Evolutionary conservation across 2,329 filamentous ascomycete species (phyloP), one percentile per base, ranked within the genome.

Genomic region (Cladosporium sp.): DNA sequence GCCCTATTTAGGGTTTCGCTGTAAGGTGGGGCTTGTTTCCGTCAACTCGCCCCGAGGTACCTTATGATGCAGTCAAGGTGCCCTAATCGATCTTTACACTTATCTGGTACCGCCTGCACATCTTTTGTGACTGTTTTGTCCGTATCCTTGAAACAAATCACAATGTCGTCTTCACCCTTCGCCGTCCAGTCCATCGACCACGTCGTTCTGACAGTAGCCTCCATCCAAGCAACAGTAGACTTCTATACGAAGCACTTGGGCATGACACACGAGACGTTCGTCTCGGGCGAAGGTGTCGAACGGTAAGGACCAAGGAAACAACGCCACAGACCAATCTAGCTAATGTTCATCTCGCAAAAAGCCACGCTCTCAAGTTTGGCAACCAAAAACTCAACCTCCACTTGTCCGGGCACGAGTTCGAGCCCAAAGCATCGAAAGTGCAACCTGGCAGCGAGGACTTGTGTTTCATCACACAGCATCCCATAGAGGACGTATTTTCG

Each of bases 341-440:
- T 43, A 15, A 43, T 12, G 17, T 17, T 17, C 50, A 56, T n/a
- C 28, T 50, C 49, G 15, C n/a, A 78, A 37, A 37, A 28, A 78
- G 84, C 12, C 77, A 82, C 59, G 82, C 83, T 0, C 74, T 87
- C 15, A 71, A 76, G 4, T 87, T 86, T 63, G 84, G 83, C 36
- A 66, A 63, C 1, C 82, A 84, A 61, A 87, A 87, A 70, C 82
- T 87, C 59, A 87, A 87, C 60, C 76, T 87, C 2, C 84, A 87
- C 65, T 75, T 83, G 62, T 72, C 74, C 11, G 83, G 83, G 6
- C 77, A 76, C 14, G 83, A 86, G 60, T 86, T 85, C 63, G 81
- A 84, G 60, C 84, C 84, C 3, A 85, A 85, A 66, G 84, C 84
- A 0, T 66, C 67, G 3, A 75, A 71, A 11, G 82, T 82, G 0